Evolutionary conservation across 1,139 yeast species (phyloP).

Genomic region (Blastobotrys persicus): DNA sequence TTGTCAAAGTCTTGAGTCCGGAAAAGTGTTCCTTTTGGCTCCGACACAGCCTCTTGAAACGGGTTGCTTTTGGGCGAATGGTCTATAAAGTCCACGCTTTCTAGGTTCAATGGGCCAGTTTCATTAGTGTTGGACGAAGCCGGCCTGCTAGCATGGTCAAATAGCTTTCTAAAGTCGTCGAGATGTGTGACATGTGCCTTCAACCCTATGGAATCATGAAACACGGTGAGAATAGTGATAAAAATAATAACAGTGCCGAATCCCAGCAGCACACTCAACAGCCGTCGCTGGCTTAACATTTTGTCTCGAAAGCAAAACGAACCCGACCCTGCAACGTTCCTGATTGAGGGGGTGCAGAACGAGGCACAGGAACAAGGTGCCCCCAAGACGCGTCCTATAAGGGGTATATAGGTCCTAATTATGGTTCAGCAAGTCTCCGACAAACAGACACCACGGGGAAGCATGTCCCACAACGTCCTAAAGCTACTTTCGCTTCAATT

Average conservation of each 20-base stretch:
- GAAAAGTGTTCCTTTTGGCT: constrained; percentile 28
- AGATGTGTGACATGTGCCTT: neutral
- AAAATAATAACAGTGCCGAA: neutral
- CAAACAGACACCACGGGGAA: no score
- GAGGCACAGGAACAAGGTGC: no score
- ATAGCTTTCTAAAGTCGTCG: constrained; percentile 3
- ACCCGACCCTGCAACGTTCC: neutral
- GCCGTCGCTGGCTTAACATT: neutral
- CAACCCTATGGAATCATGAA: neutral
- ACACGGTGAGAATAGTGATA: neutral
- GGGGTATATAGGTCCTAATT: no score
- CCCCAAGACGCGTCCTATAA: no score
- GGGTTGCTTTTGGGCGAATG: constrained; percentile 1
- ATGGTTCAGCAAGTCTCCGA: no score
- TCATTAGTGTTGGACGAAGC: neutral
- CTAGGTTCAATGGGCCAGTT: neutral
- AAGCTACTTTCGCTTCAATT: no score
- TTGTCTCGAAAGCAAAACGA: neutral
- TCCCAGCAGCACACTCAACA: neutral
- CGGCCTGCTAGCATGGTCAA: neutral
- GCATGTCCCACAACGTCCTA: no score
- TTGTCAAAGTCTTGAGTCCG: constrained; percentile 24
- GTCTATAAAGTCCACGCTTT: constrained; percentile 1
- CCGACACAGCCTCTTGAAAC: constrained; percentile 24
- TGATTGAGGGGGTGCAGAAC: neutral